Conservation (phyloP, 2,329 filamentous ascomycete genomes). For the Chrysoporthe puriensis region DNA sequence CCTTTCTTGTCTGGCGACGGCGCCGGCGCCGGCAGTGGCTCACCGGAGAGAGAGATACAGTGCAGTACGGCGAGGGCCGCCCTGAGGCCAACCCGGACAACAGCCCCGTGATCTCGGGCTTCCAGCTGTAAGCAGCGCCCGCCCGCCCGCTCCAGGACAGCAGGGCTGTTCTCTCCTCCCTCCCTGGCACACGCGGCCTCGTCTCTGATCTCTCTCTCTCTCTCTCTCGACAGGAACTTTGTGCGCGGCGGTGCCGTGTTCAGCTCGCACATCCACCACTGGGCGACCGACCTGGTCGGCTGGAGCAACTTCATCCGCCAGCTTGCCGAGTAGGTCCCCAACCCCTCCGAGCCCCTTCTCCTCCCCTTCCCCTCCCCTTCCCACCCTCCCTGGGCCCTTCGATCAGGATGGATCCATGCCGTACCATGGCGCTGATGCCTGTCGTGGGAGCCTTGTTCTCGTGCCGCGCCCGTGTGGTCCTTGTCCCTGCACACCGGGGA, state of each 20-base stretch:
- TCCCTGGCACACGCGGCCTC: too few species aligned
- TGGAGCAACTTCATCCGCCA: conserved; percentile 43
- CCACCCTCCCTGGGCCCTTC: not conserved
- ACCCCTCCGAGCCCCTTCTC: not conserved
- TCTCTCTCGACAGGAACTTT: conserved; percentile 36
- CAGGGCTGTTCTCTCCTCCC: too few species aligned
- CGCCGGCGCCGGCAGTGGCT: not conserved
- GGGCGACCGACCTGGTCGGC: conserved; percentile 46
- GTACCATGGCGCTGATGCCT: not conserved
- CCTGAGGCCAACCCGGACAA: conserved; percentile 41
- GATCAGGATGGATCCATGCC: not conserved
- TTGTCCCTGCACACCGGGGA: too few species aligned
- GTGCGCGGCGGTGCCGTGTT: conserved; percentile 45
- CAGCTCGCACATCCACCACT: conserved; percentile 48
- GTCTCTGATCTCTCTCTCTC: not conserved
- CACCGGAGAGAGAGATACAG: not conserved
- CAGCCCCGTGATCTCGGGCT: conserved; percentile 40
- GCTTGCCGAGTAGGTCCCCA: conserved; percentile 41
- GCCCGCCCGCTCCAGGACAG: too few species aligned
- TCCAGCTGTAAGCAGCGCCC: conserved; percentile 35
- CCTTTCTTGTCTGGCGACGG: not conserved
- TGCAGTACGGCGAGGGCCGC: conserved; percentile 36
- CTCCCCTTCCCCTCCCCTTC: too few species aligned
- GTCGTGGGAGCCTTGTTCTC: too few species aligned
- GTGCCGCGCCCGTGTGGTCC: too few species aligned